Evolutionary conservation across 345 rosid genomes (phyloP), one percentile per base, ranked within the genome.

Genomic region (Populus davidiana): DNA sequence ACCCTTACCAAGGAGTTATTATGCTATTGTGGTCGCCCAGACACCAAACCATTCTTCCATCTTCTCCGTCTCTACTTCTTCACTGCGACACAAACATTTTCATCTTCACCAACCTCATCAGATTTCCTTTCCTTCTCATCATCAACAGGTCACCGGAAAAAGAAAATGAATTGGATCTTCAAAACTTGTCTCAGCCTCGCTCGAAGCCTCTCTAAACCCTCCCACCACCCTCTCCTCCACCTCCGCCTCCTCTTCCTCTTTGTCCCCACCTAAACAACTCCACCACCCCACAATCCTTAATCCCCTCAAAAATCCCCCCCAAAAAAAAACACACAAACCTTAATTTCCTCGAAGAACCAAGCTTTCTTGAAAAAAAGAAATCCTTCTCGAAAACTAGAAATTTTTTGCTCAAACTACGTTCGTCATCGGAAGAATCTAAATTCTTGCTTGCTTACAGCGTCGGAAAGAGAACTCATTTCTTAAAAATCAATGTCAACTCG

Each of bases 201-300:
- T 79, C 79, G 82, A 86, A 80, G 63, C 59, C 88, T 85, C 44
- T 84, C 76, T 59, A 78, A 85, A 72, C 86, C 88, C 64, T 77
- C 75, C 80, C 90, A 85, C 79, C 90, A 88, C 64, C 89, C 84
- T 76, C 87, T 87, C 47, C 91, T 92, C 86, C 82, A 82, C 81
- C 90, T 89, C 81, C 95, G 95, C 70, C 92, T 90, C 76, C 88
- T 91, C 81, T 92, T 92, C 85, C 85, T 94, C 78, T 92, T 94
- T 61, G 94, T 91, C 61, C 97, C 96, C 3, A 91, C 97, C 86
- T 92, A 77, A 89, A 72, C 11, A n/a, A 12, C 64, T 4, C n/a
- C 9, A 69, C 31, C 44, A 29, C 76, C 36, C 56, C n/a, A 21
- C 2, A 8, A n/a, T 8, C 59, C 67, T 39, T 31, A 21, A 17